phyloP scores from a whole-genome alignment of 2,329 filamentous ascomycete genomes.

The Hymenoscyphus linearis region DNA sequence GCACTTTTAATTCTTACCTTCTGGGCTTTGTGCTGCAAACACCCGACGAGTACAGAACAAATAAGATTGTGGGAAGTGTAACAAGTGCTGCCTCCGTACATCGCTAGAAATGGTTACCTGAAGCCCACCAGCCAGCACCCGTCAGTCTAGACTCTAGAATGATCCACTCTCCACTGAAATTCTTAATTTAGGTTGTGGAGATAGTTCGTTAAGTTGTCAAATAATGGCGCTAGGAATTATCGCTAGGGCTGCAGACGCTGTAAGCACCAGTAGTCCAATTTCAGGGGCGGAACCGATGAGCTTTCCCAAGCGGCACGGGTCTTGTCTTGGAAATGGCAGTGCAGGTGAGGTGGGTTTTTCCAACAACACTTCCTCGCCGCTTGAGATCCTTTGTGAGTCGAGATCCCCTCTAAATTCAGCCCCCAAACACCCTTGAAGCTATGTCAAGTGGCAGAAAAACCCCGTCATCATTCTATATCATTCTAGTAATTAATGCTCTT shows the following conservation, averaged over 20 bases:
- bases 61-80: neutral
- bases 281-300: neutral
- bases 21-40: neutral
- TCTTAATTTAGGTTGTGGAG: neutral
- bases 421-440: neutral
- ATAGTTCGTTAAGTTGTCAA: neutral
- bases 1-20: neutral
- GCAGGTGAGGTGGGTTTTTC: too few relatives aligned
- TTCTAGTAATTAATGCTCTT: neutral
- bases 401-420: neutral
- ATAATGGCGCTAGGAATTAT: neutral
- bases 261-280: too few relatives aligned
- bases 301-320: neutral
- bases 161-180: neutral
- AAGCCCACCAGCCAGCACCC: neutral
- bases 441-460: neutral
- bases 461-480: neutral
- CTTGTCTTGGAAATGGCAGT: neutral
- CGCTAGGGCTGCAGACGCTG: constrained; percentile 8
- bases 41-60: too few relatives aligned
- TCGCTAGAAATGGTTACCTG: neutral
- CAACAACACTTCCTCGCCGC: neutral
- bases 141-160: neutral
- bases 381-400: neutral
- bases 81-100: neutral